Conservation (phyloP, 2,329 filamentous ascomycete species). For the Penicillium oxalicum region DNA sequence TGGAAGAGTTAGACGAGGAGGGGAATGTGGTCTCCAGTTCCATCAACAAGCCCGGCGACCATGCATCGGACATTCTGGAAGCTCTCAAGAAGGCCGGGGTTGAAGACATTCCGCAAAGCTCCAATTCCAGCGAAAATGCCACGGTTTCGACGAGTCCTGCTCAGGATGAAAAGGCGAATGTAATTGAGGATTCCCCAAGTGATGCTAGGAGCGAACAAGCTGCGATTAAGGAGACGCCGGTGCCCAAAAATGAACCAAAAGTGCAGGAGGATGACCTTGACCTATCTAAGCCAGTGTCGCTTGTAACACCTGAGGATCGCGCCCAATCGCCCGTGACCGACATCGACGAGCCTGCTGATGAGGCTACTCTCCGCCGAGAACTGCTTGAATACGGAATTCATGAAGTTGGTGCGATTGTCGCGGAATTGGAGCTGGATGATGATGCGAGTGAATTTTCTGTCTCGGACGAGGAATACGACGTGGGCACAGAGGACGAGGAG, state of each 20-base stretch:
- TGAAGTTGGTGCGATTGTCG: constrained; percentile 86
- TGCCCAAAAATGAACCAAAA: constrained; percentile 7
- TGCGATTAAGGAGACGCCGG: background rate
- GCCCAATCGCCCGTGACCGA: constrained; percentile 53
- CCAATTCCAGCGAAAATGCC: constrained; percentile 9
- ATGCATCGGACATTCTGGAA: constrained; percentile 62
- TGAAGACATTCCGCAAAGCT: constrained; percentile 40
- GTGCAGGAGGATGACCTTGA: constrained; percentile 9
- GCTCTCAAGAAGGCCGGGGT: constrained; percentile 72
- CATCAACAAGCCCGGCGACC: constrained; percentile 61
- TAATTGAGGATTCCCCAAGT: background rate
- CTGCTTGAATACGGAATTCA: constrained; percentile 88
- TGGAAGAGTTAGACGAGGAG: constrained; percentile 86
- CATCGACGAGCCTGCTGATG: constrained; percentile 70
- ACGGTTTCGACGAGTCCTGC: constrained; percentile 6
- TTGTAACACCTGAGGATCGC: constrained; percentile 19
- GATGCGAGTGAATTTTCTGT: constrained; percentile 45
- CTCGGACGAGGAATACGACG: constrained; percentile 53
- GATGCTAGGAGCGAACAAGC: background rate
- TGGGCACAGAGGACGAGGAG: constrained; percentile 38
- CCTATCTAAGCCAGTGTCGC: constrained; percentile 14
- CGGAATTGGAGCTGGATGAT: constrained; percentile 80
- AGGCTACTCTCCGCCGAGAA: constrained; percentile 71
- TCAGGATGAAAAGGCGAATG: background rate
- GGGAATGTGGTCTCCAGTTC: constrained; percentile 71